Evolutionary conservation across 1,284 basidiomycete genomes (phyloP), one percentile per base, ranked within the genome.

Genomic region (Boletus sp.): DNA sequence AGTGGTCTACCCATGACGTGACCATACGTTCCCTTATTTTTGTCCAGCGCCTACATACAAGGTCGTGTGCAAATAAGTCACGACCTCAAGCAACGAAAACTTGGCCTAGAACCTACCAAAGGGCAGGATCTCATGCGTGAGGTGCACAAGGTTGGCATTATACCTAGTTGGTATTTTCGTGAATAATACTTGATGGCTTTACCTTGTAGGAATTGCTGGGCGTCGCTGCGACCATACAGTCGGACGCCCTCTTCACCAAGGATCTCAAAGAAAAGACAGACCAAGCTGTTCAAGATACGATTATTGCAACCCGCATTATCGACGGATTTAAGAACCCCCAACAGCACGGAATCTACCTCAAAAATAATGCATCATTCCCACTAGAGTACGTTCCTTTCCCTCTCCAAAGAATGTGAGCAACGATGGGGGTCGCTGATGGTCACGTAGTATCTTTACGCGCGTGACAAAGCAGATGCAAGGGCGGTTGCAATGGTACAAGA

Each of bases 301-400:
- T 89, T 49, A 72, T 80, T 35, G 79, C 84, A 2, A 87, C 78
- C 13, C 77, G 79, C 33, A 84, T 89, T 50, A 72, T 91, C 35
- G 87, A 89, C 57, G 86, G 82, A 4, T 86, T 84, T 69, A 78
- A 75, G 52, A 84, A 82, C 58, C 81, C 82, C 4, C 84, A 88
- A 49, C 78, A 81, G 57, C 74, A 81, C 52, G 80, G 77, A 17
- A 74, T 74, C 29, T 81, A 85, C 64, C 69, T 88, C 44, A 88
- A 84, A 61, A 83, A 82, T 47, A 78, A 88, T 51, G 82, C 86
- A 1, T 73, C 70, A n/a, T 92, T 91, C 68, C 88, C 89, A n/a
- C 71, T 88, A 14, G 87, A 91, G 85, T 89, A 55, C 46, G 81
- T 72, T 36, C 30, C 37, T 34, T 14, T 33, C 4, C 6, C 1